phyloP scores from a whole-genome alignment of 768 basidiomycete species.

The Crepidotus variabilis region DNA sequence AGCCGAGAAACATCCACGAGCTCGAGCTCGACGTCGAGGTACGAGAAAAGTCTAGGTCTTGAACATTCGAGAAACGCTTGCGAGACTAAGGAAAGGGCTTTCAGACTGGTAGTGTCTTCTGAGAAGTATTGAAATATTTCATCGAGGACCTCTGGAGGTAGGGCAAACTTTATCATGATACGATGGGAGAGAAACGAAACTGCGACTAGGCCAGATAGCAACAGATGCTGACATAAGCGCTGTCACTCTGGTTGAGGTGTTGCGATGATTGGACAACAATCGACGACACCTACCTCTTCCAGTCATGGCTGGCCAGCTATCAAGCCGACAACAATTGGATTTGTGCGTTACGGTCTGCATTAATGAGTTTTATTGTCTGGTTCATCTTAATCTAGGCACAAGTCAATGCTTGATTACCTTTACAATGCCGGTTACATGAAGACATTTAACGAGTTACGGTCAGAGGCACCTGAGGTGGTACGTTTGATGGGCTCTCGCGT shows the following conservation, averaged over 20 bases:
- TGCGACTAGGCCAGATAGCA: too few species aligned
- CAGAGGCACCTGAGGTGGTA: constrained; percentile 25
- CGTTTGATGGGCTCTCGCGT: constrained; percentile 7
- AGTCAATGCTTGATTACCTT: constrained; percentile 78
- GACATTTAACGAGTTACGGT: constrained; percentile 47
- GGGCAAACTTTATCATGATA: too few species aligned
- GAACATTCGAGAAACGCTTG: too few species aligned
- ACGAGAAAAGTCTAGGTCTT: too few species aligned
- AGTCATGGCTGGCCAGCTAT: constrained; percentile 24
- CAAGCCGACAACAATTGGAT: constrained; percentile 25
- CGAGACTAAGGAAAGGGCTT: too few species aligned
- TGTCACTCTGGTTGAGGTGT: background rate
- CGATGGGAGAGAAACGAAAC: too few species aligned
- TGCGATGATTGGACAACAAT: background rate
- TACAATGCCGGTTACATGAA: constrained; percentile 60
- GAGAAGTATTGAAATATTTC: too few species aligned
- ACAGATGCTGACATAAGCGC: constrained; percentile 1
- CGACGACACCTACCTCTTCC: background rate
- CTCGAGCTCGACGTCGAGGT: too few species aligned
- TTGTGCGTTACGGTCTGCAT: constrained; percentile 16
- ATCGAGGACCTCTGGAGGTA: too few species aligned
- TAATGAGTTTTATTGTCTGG: background rate
- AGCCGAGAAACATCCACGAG: too few species aligned
- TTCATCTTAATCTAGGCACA: constrained; percentile 45
- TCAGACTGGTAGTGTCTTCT: too few species aligned